phyloP scores from a whole-genome alignment of 179 eudicot species.

The Drosera spatulata region DNA sequence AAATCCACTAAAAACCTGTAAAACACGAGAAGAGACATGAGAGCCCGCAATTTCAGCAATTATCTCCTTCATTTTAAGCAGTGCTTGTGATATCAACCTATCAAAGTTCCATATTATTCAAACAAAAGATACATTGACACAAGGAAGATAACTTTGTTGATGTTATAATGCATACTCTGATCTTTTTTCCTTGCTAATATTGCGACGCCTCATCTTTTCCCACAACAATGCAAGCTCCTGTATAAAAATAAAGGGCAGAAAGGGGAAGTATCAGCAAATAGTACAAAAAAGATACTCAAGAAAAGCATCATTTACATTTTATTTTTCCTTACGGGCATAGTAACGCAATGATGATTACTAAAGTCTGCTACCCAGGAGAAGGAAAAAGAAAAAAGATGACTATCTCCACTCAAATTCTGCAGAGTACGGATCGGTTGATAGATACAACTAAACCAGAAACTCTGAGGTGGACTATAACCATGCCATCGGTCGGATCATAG shows the following conservation, averaged over 20 bases:
- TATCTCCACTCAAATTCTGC: too few species aligned
- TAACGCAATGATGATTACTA: too few species aligned
- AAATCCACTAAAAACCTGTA: constrained; percentile 71
- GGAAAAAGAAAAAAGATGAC: too few species aligned
- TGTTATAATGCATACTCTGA: constrained; percentile 57
- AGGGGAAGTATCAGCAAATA: constrained; percentile 5
- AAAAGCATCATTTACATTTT: too few species aligned
- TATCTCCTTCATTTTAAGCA: constrained; percentile 86
- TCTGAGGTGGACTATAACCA: too few species aligned
- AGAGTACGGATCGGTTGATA: too few species aligned
- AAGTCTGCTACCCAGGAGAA: too few species aligned
- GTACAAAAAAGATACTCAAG: neutral
- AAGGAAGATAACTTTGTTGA: neutral
- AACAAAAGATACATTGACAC: neutral
- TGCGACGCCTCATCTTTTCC: constrained; percentile 97
- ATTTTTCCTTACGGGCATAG: too few species aligned
- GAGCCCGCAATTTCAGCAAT: constrained; percentile 87
- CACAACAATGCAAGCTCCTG: constrained; percentile 85
- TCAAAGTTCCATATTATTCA: too few species aligned
- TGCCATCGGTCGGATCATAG: too few species aligned
- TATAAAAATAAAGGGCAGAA: constrained; percentile 1
- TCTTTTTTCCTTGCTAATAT: constrained; percentile 75
- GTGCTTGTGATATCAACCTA: constrained; percentile 68
- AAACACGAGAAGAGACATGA: constrained; percentile 93
- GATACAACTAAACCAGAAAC: too few species aligned